Base-by-base conservation (phyloP, 2,329 filamentous ascomycete species). In the Diaporthe capsici region DNA sequence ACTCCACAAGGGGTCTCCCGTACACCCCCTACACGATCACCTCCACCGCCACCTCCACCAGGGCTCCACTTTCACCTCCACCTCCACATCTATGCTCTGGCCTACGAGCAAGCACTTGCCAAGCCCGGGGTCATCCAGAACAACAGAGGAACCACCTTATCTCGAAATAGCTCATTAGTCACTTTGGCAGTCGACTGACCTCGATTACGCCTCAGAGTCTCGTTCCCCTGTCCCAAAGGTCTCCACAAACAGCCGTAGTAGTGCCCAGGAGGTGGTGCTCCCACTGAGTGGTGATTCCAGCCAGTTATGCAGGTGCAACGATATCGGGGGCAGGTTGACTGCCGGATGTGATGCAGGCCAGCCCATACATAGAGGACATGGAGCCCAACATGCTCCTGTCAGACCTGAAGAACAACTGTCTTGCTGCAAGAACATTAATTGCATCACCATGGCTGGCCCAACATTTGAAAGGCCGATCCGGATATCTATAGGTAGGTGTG, bases 1-100 rank as follows among this genome's bases (percentile, higher is more conserved):
- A 34, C 28, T 57, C 53, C 53, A 57, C 53, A 28, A 10, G 28
- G 17, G 13, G 53, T 34, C 10, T 17, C 28, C 13, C 31, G 22
- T 17, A 12, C 13, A 20, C 5, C 44, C 7, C 17, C 6, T 20
- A 22, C 44, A 44, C 42, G 6, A 6, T 34, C 25, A 57, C 53
- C 58, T 42, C 58, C 31, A 39, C 31, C 58, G 20, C 37, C 58
- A 61, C 58, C 58, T 61, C 58, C 58, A 61, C 58, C 58, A 61
- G 34, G 53, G 53, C 25, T 39, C 37, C 34, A 61, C 58, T 20
- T 61, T 15, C 58, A 44, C 58, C 34, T 39, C 58, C 34, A 44
- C 58, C 58, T 44, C 58, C 58, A 63, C 58, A 63, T 44, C 22
- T 63, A 44, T 28, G 22, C 58, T 22, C 25, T 57, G 53, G 58